Evolutionary conservation across 805 yeast species (phyloP).

Genomic region (Dipodascus geniculatus): DNA sequence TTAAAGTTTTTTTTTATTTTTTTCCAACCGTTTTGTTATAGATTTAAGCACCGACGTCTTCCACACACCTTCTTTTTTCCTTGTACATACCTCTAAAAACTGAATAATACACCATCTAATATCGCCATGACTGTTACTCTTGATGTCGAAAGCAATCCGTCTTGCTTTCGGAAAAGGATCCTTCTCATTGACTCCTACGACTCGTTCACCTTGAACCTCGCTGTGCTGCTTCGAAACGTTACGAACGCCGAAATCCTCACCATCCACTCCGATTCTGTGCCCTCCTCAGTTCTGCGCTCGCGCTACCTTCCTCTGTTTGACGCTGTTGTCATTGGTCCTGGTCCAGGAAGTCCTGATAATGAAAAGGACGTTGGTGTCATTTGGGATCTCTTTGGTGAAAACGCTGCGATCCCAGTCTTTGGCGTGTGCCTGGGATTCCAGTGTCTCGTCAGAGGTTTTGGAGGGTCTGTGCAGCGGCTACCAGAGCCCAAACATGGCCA

Average conservation of each 20-base stretch:
- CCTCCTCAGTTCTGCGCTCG: constrained; percentile 25
- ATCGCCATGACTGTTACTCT: background rate
- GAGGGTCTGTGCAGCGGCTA: constrained; percentile 43
- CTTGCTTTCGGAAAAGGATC: constrained; percentile 21
- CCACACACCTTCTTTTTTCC: no score
- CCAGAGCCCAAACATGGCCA: constrained; percentile 75
- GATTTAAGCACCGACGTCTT: no score
- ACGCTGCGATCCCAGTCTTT: constrained; percentile 45
- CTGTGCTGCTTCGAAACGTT: constrained; percentile 44
- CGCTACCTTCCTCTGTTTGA: constrained; percentile 43
- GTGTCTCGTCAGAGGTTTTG: constrained; percentile 53
- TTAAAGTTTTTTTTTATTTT: background rate
- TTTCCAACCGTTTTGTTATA: background rate
- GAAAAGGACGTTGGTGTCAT: constrained; percentile 63
- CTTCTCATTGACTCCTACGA: constrained; percentile 87
- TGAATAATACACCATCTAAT: no score
- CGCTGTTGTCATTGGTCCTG: constrained; percentile 86
- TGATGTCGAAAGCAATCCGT: background rate
- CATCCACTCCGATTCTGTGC: constrained; percentile 51
- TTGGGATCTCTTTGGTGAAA: constrained; percentile 30
- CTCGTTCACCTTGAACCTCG: constrained; percentile 81
- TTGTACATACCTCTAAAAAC: no score
- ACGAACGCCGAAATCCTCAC: constrained; percentile 40
- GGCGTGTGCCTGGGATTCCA: constrained; percentile 96
- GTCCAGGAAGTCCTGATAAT: constrained; percentile 82